These are phyloP conservation scores for Chrysanthemum makinoi DNA, from an alignment of 129 eudicot genomes.

Conservation along the genomic window DNA sequence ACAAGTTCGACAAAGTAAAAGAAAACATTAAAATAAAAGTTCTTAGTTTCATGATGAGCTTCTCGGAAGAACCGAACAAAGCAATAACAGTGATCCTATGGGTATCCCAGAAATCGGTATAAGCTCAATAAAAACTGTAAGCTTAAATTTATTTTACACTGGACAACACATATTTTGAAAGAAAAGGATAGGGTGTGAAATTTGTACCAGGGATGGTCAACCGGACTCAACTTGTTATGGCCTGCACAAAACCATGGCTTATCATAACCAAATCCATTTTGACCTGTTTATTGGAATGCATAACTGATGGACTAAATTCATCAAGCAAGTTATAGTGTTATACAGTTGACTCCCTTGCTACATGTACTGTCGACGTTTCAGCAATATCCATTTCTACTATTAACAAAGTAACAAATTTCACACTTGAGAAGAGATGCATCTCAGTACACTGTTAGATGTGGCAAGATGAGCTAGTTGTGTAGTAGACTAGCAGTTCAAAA, in stretches of 20 bases:
- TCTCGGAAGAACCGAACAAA: constrained; percentile 71
- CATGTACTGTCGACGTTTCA: too few species aligned
- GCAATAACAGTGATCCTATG: constrained; percentile 41
- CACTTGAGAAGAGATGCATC: too few species aligned
- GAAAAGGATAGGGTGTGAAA: neutral
- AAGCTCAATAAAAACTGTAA: constrained; percentile 52
- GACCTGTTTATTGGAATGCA: neutral
- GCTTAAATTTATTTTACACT: constrained; percentile 27
- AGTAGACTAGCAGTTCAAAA: too few species aligned
- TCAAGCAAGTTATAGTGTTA: neutral
- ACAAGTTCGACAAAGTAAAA: too few species aligned
- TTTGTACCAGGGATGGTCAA: constrained; percentile 41
- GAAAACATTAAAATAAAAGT: too few species aligned
- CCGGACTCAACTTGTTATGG: neutral
- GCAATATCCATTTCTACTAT: too few species aligned
- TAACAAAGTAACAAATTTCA: too few species aligned
- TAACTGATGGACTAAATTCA: neutral
- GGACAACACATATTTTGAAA: constrained; percentile 4
- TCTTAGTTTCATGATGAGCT: constrained; percentile 52
- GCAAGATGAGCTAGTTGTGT: too few species aligned
- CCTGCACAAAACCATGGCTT: neutral
- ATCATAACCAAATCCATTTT: neutral
- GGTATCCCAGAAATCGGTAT: constrained; percentile 55
- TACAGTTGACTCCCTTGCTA: neutral
- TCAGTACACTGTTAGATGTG: too few species aligned